Conservation (phyloP, 2,329 filamentous ascomycete species). For the Allantophomopsis lycopodina region DNA sequence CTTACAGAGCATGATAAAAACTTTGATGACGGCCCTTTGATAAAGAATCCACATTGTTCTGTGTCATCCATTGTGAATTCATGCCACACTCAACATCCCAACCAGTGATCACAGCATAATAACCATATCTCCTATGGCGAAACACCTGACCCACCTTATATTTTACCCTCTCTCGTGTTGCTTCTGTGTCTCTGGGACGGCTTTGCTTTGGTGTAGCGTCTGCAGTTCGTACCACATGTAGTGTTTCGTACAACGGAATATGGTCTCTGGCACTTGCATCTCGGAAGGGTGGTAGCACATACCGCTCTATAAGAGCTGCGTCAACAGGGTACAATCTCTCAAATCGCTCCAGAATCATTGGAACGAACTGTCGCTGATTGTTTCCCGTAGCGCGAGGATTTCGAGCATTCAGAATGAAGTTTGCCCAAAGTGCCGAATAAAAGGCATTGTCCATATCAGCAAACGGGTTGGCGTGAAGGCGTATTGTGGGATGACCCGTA, state of each 20-base stretch:
- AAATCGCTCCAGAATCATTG: conserved; percentile 19
- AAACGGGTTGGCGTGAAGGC: conserved; percentile 15
- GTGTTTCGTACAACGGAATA: conserved; percentile 30
- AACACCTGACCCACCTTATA: conserved; percentile 77
- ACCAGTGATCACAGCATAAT: conserved; percentile 73
- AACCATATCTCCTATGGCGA: conserved; percentile 65
- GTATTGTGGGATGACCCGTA: conserved; percentile 21
- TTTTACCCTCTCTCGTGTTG: conserved; percentile 28
- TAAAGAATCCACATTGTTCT: conserved; percentile 47
- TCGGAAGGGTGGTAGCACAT: conserved; percentile 19
- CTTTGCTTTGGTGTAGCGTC: conserved; percentile 39
- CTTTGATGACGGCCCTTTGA: conserved; percentile 49
- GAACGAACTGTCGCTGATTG: conserved; percentile 18
- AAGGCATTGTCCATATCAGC: conserved; percentile 21
- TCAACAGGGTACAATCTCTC: conserved; percentile 23
- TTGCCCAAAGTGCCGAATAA: conserved; percentile 23
- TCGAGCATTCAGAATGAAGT: conserved; percentile 18
- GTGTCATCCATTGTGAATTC: conserved; percentile 45
- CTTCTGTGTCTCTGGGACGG: conserved; percentile 14
- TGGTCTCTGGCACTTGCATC: conserved; percentile 15
- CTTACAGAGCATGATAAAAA: conserved; percentile 83
- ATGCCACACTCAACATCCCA: conserved; percentile 50
- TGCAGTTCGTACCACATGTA: conserved; percentile 38
- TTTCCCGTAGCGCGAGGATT: conserved; percentile 8
- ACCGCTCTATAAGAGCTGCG: conserved; percentile 20